These are phyloP conservation scores for Stipa capillata DNA, from an alignment of 176 grass and related monocot genomes.

Conservation along the genomic window DNA sequence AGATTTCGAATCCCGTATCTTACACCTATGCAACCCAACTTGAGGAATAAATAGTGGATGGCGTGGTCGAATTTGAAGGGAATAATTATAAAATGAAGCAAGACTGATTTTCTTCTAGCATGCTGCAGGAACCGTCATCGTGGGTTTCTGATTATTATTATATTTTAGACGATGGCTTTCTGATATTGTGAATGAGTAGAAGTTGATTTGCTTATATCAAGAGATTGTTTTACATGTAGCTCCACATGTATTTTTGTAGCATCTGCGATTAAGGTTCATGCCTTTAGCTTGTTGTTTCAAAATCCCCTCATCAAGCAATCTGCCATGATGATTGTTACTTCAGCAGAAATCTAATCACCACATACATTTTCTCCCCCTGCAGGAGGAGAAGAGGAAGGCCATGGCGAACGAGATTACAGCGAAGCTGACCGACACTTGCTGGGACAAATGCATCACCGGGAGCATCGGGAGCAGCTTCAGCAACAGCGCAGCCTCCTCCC, in stretches of 20 bases:
- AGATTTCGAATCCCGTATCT: background rate
- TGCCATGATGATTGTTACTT: background rate
- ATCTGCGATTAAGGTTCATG: background rate
- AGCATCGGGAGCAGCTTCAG: constrained; percentile 71
- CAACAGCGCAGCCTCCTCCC: constrained; percentile 46
- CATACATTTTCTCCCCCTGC: background rate
- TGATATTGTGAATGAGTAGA: background rate
- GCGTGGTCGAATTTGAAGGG: background rate
- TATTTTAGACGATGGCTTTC: too few relatives aligned
- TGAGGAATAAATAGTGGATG: background rate
- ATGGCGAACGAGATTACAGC: constrained; percentile 55
- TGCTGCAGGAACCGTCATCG: background rate
- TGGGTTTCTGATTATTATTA: background rate
- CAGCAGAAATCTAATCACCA: background rate
- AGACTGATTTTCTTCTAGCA: background rate
- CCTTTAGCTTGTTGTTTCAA: background rate
- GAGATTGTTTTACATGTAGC: background rate
- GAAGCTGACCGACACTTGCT: constrained; percentile 65
- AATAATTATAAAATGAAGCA: background rate
- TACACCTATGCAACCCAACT: background rate
- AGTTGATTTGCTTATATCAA: background rate
- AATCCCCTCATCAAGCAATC: background rate
- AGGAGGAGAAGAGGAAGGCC: constrained; percentile 75
- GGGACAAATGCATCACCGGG: constrained; percentile 80
- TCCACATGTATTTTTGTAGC: background rate